Base-by-base conservation (phyloP, 768 basidiomycete genomes). In the Termitomyces heimii region DNA sequence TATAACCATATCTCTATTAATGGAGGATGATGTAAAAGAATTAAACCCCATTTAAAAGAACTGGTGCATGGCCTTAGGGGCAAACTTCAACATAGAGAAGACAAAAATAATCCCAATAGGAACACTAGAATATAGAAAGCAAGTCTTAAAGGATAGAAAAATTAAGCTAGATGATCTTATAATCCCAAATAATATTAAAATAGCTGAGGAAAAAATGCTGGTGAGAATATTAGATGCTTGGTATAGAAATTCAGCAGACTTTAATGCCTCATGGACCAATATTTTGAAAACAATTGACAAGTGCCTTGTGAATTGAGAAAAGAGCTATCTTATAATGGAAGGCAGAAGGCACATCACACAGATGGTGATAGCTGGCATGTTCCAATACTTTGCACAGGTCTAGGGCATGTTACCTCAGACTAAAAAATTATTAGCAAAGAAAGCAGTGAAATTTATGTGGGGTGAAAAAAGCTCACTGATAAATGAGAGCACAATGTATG, bases 381-480 rank as follows among this genome's bases (percentile, higher is more conserved):
- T 74, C 0, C 74, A 76, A 54, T 77, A 72, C 63, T 62, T 72
- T 0, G 66, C 72, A 0, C 51, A 63, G 50, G 73, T 72, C 0
- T 74, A 77, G 58, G 72, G 70, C 0, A 76, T 77, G 74, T 73
- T 73, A n/a, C n/a, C n/a, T n/a, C n/a, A n/a, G n/a, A n/a, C n/a
- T n/a, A n/a, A n/a, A n/a, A n/a, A n/a, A n/a, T n/a, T n/a, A n/a
- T n/a, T n/a, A n/a, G n/a, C n/a, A n/a, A n/a, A n/a, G n/a, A n/a
- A n/a, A n/a, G n/a, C n/a, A n/a, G n/a, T n/a, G n/a, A n/a, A n/a
- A n/a, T n/a, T n/a, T n/a, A n/a, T n/a, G n/a, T n/a, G n/a, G n/a
- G n/a, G n/a, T n/a, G n/a, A n/a, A n/a, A n/a, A n/a, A n/a, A n/a
- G n/a, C n/a, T n/a, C n/a, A n/a, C n/a, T n/a, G n/a, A n/a, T n/a